phyloP scores from a whole-genome alignment of 768 basidiomycete species.

The Naganishia antarctica region DNA sequence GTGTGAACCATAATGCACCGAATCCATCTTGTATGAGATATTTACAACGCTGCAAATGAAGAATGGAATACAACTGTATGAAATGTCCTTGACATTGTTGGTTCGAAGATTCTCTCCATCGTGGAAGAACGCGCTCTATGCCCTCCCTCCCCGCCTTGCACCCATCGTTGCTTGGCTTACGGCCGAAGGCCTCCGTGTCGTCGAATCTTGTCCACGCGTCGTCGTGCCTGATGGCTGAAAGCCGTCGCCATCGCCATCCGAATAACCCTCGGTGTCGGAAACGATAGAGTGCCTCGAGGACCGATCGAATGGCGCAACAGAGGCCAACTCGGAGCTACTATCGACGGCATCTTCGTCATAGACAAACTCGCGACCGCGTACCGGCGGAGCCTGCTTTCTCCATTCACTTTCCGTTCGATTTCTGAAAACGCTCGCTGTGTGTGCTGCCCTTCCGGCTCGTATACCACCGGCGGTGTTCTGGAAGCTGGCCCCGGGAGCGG shows the following conservation, averaged over 20 bases:
- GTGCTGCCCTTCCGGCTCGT: background rate
- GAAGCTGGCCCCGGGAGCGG: too few relatives aligned
- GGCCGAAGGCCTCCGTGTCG: background rate
- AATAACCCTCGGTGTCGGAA: background rate
- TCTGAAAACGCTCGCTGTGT: background rate
- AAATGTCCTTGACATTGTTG: too few relatives aligned
- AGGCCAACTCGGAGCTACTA: background rate
- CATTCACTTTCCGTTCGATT: background rate
- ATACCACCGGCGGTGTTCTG: background rate
- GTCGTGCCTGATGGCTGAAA: background rate
- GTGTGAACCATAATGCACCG: too few relatives aligned
- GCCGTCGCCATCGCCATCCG: background rate
- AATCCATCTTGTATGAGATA: too few relatives aligned
- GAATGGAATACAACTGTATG: too few relatives aligned
- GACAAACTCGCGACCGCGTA: background rate
- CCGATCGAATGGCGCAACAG: background rate
- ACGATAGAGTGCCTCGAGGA: background rate
- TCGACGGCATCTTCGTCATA: background rate
- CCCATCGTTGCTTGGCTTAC: background rate
- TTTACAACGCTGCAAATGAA: too few relatives aligned
- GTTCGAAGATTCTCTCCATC: too few relatives aligned
- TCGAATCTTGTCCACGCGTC: background rate
- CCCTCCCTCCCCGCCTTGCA: background rate
- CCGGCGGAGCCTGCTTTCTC: background rate
- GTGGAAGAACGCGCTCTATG: too few relatives aligned